Conservation (phyloP, 1,139 yeast species). For the Yamadazyma mexicana region DNA sequence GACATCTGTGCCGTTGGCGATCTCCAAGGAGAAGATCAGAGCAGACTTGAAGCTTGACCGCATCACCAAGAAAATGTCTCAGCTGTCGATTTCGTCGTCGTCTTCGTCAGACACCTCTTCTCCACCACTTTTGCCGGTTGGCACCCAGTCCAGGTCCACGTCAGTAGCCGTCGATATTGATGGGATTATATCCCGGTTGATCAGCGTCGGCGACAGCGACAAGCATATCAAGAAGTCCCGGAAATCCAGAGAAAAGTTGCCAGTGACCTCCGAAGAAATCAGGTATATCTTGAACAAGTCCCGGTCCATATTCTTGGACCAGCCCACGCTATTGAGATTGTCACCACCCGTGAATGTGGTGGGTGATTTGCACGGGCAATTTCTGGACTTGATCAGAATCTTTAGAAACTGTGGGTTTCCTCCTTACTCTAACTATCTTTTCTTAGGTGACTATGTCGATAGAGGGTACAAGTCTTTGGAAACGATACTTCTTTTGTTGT, state of each 20-base stretch:
- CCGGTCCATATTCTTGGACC: constrained; percentile 67
- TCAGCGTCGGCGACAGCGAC: constrained; percentile 40
- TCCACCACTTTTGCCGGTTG: constrained; percentile 7
- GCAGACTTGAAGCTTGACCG: constrained; percentile 6
- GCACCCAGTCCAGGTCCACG: not conserved
- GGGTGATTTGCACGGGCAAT: constrained; percentile 88
- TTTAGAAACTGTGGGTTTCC: constrained; percentile 80
- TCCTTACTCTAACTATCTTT: constrained; percentile 73
- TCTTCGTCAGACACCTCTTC: constrained; percentile 8
- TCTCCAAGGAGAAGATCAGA: constrained; percentile 4
- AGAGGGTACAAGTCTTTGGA: constrained; percentile 83
- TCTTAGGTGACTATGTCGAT: constrained; percentile 85
- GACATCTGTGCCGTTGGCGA: not conserved
- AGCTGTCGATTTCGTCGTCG: constrained; percentile 7
- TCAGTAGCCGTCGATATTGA: constrained; percentile 47
- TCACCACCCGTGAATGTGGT: constrained; percentile 86
- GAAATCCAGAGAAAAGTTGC: constrained; percentile 42
- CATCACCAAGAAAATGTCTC: constrained; percentile 7
- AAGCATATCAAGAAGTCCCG: constrained; percentile 22
- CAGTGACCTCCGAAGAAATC: constrained; percentile 53
- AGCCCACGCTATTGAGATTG: constrained; percentile 73
- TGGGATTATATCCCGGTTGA: constrained; percentile 52
- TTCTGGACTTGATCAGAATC: constrained; percentile 69
- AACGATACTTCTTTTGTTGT: constrained; percentile 67
- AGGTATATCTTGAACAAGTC: constrained; percentile 66